Evolutionary conservation across 352 stramenopile species (phyloP).

Genomic region (Peronospora belbahrii): DNA sequence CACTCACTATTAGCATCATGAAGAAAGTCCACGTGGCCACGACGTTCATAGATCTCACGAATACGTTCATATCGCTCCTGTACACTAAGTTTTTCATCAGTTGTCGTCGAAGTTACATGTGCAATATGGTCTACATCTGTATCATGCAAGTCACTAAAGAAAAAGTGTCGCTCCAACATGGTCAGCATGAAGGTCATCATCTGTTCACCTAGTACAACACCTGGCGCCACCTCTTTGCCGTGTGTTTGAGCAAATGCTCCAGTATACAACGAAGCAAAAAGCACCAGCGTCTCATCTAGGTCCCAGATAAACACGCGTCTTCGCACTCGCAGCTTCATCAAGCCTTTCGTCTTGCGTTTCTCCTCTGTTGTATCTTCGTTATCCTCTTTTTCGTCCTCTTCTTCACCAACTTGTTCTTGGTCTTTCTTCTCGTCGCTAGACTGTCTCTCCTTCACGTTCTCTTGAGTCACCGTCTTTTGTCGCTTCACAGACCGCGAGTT

Average conservation of each 20-base stretch:
- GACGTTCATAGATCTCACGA: constrained; percentile 70
- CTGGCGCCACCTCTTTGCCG: constrained; percentile 46
- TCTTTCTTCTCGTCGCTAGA: constrained; percentile 5
- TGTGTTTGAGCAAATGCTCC: constrained; percentile 56
- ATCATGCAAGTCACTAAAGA: constrained; percentile 73
- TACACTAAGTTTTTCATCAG: constrained; percentile 4
- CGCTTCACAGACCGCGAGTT: constrained; percentile 29
- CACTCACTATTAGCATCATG: constrained; percentile 54
- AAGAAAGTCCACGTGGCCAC: constrained; percentile 53
- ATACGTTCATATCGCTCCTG: constrained; percentile 56
- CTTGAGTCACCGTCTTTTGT: constrained; percentile 20
- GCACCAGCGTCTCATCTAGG: constrained; percentile 72
- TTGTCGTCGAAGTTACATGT: constrained; percentile 8
- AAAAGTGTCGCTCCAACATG: constrained; percentile 80
- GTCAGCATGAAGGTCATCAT: constrained; percentile 83
- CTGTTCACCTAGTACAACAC: constrained; percentile 63
- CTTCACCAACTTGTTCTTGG: constrained; percentile 6
- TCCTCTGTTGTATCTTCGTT: background rate
- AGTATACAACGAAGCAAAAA: constrained; percentile 77
- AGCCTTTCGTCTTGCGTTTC: background rate
- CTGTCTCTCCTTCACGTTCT: background rate
- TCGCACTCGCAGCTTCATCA: constrained; percentile 5
- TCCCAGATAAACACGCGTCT: constrained; percentile 77
- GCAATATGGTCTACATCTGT: constrained; percentile 61
- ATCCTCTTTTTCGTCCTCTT: constrained; percentile 2